Percentiles rank a stretch among this genome's conserved stretches.
Evolutionary conservation across 768 basidiomycete species (phyloP).

Genomic region (Mycena pura): DNA sequence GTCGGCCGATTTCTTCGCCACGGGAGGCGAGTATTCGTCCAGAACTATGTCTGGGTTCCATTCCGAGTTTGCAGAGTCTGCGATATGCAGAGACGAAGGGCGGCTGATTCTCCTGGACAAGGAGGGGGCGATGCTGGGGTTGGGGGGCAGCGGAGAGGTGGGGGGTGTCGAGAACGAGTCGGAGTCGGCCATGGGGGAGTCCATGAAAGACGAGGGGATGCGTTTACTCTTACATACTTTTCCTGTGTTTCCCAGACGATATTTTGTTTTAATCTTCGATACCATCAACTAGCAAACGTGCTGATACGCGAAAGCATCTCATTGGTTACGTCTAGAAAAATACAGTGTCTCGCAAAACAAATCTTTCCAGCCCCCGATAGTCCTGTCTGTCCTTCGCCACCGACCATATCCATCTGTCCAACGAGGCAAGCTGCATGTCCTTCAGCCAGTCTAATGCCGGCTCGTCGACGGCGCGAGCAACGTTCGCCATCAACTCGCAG

Average conservation of each 20-base stretch:
- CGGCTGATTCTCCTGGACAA: constrained; percentile 50
- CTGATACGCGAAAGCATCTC: not conserved
- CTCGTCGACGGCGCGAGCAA: constrained; percentile 49
- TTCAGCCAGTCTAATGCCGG: constrained; percentile 56
- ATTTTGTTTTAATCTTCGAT: not conserved
- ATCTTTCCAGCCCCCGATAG: constrained; percentile 69
- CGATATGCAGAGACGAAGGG: constrained; percentile 53
- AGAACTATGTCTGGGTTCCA: constrained; percentile 53
- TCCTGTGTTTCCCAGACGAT: constrained; percentile 13
- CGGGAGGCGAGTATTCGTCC: constrained; percentile 46
- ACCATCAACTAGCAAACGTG: constrained; percentile 17
- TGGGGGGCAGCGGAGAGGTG: constrained; percentile 18
- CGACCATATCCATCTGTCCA: constrained; percentile 86
- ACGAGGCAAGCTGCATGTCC: constrained; percentile 60
- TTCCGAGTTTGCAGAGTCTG: constrained; percentile 39
- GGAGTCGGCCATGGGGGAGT: constrained; percentile 13
- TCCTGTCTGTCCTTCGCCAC: constrained; percentile 80
- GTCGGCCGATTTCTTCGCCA: constrained; percentile 31
- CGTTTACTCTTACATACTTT: not conserved
- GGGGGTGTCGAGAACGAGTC: constrained; percentile 25
- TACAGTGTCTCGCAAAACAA: constrained; percentile 68
- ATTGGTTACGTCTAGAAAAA: constrained; percentile 53
- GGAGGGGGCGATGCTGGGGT: constrained; percentile 39
- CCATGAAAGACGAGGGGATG: not conserved
- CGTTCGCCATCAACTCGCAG: constrained; percentile 70